A percentile compares a stretch with the other conserved stretches of the same genome.
These are phyloP conservation scores for Nakaseomyces delphensis DNA, from an alignment of 1,139 yeast genomes.

Conservation along the genomic window DNA sequence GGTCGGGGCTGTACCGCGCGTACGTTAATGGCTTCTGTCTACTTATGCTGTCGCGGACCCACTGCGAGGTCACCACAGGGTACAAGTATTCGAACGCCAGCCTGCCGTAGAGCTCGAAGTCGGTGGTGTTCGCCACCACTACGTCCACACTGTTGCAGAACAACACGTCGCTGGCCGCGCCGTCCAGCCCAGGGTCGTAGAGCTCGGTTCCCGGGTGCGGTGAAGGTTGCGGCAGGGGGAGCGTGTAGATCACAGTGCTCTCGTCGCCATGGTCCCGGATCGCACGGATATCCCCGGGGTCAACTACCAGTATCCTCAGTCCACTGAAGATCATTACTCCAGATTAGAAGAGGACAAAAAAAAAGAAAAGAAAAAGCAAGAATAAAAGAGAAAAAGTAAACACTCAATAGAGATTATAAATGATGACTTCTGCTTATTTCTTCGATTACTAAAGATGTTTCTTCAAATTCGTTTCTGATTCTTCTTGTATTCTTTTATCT, in stretches of 20 bases:
- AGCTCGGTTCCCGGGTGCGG: too few relatives aligned
- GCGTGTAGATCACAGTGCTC: background rate
- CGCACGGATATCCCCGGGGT: background rate
- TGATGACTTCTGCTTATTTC: too few relatives aligned
- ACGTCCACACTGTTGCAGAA: constrained; percentile 33
- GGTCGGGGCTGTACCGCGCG: background rate
- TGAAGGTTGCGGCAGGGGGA: too few relatives aligned
- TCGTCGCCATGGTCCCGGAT: background rate
- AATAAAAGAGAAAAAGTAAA: too few relatives aligned
- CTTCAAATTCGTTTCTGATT: too few relatives aligned
- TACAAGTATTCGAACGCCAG: constrained; percentile 45
- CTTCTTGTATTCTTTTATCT: too few relatives aligned
- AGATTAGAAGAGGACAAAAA: too few relatives aligned
- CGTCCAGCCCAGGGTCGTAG: too few relatives aligned
- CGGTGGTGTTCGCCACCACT: constrained; percentile 45
- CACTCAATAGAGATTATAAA: too few relatives aligned
- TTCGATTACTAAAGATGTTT: too few relatives aligned
- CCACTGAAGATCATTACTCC: background rate
- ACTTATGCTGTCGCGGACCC: constrained; percentile 49
- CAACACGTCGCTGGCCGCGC: background rate
- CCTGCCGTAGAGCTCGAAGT: constrained; percentile 46
- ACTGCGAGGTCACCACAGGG: constrained; percentile 57
- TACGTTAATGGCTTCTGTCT: constrained; percentile 34
- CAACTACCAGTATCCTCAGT: constrained; percentile 1
- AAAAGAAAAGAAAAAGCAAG: too few relatives aligned